Evolutionary conservation across 257 asterid genomes (phyloP).

Genomic region (Nicotiana tabacum): DNA sequence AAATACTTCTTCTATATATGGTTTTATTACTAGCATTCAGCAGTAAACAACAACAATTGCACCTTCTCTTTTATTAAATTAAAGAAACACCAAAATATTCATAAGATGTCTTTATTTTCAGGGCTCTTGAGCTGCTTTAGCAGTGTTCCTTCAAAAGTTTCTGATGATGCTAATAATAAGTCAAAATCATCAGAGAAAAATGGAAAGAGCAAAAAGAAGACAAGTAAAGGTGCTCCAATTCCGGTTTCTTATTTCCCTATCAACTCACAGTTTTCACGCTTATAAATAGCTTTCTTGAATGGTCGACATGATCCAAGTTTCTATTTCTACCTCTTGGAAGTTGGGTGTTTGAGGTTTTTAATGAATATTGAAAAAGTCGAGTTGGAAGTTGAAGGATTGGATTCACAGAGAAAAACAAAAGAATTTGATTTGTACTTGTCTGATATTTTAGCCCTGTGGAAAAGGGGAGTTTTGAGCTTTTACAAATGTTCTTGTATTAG

Average conservation of each 20-base stretch:
- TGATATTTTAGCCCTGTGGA: neutral
- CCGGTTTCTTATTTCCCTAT: conserved; percentile 28
- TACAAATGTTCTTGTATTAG: neutral
- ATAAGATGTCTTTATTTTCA: conserved; percentile 11
- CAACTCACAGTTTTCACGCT: conserved; percentile 27
- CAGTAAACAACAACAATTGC: neutral
- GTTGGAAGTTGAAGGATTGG: too few species aligned
- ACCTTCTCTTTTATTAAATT: too few species aligned
- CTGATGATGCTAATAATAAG: neutral
- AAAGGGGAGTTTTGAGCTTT: neutral
- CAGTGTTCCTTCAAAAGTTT: neutral
- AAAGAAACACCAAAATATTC: neutral
- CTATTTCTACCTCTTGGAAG: too few species aligned
- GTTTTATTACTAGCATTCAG: neutral
- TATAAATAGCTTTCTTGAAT: neutral
- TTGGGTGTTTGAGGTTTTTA: too few species aligned
- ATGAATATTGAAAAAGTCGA: too few species aligned
- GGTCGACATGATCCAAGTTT: too few species aligned
- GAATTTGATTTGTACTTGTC: too few species aligned
- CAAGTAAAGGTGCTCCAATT: conserved; percentile 19
- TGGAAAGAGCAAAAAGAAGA: neutral
- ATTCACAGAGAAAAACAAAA: too few species aligned
- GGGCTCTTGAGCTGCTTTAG: conserved; percentile 18
- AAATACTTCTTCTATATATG: neutral
- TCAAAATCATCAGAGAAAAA: neutral